Conservation (phyloP, 768 basidiomycete species). For the Auricularia cornea region DNA sequence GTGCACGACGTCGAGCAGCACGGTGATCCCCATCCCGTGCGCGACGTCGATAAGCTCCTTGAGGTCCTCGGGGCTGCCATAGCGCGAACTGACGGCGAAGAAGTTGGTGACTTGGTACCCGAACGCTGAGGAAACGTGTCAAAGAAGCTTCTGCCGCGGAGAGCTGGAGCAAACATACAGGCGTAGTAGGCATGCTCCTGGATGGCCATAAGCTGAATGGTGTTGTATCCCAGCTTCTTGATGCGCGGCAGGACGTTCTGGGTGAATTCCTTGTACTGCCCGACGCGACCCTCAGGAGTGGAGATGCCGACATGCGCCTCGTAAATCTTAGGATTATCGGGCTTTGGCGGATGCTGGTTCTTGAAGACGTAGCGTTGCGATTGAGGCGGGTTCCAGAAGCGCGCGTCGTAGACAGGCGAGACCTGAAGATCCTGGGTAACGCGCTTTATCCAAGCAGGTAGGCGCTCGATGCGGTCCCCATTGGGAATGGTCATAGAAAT, state of each 20-base stretch:
- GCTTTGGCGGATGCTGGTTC: slow-evolving; percentile 59
- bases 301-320: slow-evolving; percentile 99
- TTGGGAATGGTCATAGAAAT: slow-evolving; percentile 83
- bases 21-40: slow-evolving; percentile 84
- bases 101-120: slow-evolving; percentile 98
- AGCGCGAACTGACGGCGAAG: slow-evolving; percentile 95
- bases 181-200: slow-evolving; percentile 99
- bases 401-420: slow-evolving; percentile 89
- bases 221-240: slow-evolving; percentile 87
- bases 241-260: slow-evolving; percentile 77
- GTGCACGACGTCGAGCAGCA: slow-evolving; percentile 94
- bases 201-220: slow-evolving; percentile 96
- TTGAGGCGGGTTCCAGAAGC: slow-evolving; percentile 95
- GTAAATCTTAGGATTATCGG: slow-evolving; percentile 71
- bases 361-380: slow-evolving; percentile 74
- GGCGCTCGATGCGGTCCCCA: slow-evolving; percentile 77
- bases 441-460: slow-evolving; percentile 91
- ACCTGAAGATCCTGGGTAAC: slow-evolving; percentile 89
- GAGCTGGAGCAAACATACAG: slow-evolving; percentile 42
- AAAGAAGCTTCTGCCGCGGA: slow-evolving; percentile 2
- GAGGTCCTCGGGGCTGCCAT: slow-evolving; percentile 89
- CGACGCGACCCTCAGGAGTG: slow-evolving; percentile 76
- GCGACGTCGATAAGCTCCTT: slow-evolving; percentile 94
- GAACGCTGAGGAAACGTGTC: slow-evolving; percentile 52
- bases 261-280: slow-evolving; percentile 95